Evolutionary conservation across 306 rosid species (phyloP).

Genomic region (Cicer chorassanicum): DNA sequence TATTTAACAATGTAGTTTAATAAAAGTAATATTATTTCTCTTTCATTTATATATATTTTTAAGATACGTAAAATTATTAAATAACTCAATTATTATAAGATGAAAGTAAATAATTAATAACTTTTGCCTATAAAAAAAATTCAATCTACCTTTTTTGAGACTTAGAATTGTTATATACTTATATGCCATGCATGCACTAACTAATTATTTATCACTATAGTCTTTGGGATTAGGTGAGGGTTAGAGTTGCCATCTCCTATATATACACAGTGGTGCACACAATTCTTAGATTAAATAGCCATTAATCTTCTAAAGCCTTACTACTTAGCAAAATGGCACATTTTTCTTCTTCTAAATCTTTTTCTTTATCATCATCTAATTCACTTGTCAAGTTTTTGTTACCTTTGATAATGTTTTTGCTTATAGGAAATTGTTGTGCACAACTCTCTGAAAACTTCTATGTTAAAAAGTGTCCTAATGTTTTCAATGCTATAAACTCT

Average conservation of each 20-base stretch:
- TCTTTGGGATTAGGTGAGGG: slow-evolving; percentile 43
- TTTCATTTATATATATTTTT: too few species aligned
- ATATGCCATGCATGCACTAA: slow-evolving; percentile 41
- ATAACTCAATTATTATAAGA: too few species aligned
- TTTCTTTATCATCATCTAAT: background rate
- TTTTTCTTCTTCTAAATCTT: slow-evolving; percentile 11
- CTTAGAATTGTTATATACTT: background rate
- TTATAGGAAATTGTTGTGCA: slow-evolving; percentile 52
- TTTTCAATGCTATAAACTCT: slow-evolving; percentile 42
- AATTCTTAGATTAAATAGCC: background rate
- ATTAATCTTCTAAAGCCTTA: slow-evolving; percentile 21
- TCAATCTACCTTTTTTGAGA: slow-evolving; percentile 18
- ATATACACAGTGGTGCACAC: slow-evolving; percentile 14
- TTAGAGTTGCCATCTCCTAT: slow-evolving; percentile 37
- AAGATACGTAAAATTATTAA: too few species aligned
- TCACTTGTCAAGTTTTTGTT: background rate
- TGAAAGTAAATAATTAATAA: too few species aligned
- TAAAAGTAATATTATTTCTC: too few species aligned
- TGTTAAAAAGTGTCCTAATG: slow-evolving; percentile 60
- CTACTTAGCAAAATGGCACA: slow-evolving; percentile 43
- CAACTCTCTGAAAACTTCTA: slow-evolving; percentile 63
- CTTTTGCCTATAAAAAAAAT: background rate
- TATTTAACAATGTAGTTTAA: too few species aligned
- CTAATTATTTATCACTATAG: slow-evolving; percentile 4
- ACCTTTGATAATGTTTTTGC: slow-evolving; percentile 44